phyloP scores from a whole-genome alignment of 495 filamentous ascomycete genomes.

The Aspergillus sclerotiicarbonarius region DNA sequence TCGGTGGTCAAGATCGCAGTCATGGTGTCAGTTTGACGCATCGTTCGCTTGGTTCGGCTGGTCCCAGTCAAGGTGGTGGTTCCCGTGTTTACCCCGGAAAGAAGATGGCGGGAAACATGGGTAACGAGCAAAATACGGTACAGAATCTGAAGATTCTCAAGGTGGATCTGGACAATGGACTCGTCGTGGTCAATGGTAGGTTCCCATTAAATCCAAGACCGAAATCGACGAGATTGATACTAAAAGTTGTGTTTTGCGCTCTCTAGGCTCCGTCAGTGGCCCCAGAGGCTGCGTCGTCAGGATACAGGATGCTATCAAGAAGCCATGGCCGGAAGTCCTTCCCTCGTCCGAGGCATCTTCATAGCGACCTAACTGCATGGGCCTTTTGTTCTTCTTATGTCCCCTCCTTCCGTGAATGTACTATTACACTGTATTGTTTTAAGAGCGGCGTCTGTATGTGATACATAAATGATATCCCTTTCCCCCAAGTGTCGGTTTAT shows the following conservation, averaged over 20 bases:
- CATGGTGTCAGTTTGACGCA: constrained; percentile 94
- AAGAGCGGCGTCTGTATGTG: constrained; percentile 48
- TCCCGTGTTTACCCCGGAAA: constrained; percentile 91
- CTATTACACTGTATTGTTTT: constrained; percentile 44
- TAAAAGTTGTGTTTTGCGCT: constrained; percentile 14
- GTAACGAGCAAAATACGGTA: constrained; percentile 75
- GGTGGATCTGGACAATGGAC: constrained; percentile 78
- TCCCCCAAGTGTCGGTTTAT: neutral
- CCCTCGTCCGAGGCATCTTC: constrained; percentile 41
- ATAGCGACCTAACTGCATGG: constrained; percentile 19
- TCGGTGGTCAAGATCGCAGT: constrained; percentile 80
- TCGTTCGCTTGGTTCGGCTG: constrained; percentile 81
- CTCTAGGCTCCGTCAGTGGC: constrained; percentile 69
- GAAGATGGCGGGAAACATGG: constrained; percentile 97
- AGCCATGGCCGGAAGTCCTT: constrained; percentile 68
- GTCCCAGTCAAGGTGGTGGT: constrained; percentile 85
- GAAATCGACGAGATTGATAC: neutral
- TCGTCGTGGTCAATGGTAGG: constrained; percentile 82
- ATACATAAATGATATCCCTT: constrained; percentile 50
- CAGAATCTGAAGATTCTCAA: constrained; percentile 88
- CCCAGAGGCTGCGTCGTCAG: constrained; percentile 80
- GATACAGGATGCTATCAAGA: constrained; percentile 90
- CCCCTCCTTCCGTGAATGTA: constrained; percentile 27
- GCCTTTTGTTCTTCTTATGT: constrained; percentile 16
- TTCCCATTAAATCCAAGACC: constrained; percentile 1